Conservation (phyloP, 192 early-diverging fungal genomes). For the Gonapodya prolifera region DNA sequence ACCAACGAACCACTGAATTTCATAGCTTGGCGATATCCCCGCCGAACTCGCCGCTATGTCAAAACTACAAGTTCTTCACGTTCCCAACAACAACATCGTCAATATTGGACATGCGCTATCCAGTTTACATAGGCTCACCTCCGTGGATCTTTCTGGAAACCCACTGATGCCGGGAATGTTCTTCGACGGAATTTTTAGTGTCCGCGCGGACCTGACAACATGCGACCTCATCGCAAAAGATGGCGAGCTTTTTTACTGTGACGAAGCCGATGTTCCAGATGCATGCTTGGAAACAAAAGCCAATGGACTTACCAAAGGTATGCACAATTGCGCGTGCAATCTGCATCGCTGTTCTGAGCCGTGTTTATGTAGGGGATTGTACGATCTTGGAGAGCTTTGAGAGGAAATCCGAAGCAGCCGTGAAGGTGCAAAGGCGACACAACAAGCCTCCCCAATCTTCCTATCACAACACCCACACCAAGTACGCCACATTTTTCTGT, state of each 20-base stretch:
- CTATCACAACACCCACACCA: neutral
- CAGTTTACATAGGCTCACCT: neutral
- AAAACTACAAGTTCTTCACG: neutral
- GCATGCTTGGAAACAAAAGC: neutral
- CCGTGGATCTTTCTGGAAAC: neutral
- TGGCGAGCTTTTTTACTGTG: neutral
- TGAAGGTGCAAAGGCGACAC: neutral
- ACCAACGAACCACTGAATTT: neutral
- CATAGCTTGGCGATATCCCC: neutral
- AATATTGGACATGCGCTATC: neutral
- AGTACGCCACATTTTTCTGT: neutral
- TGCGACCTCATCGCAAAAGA: neutral
- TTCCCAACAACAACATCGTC: neutral
- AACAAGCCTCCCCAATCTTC: neutral
- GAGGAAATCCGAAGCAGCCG: neutral
- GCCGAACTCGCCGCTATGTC: neutral
- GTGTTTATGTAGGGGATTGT: neutral
- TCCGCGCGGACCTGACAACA: neutral
- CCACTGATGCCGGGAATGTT: neutral
- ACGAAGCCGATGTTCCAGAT: neutral
- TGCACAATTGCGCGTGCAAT: neutral
- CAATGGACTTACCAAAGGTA: neutral
- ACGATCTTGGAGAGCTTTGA: neutral
- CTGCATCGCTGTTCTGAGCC: neutral
- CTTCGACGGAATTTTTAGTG: neutral